These are phyloP conservation scores for Amphirosellinia nigrospora DNA, from an alignment of 495 filamentous ascomycete genomes.

Conservation along the genomic window DNA sequence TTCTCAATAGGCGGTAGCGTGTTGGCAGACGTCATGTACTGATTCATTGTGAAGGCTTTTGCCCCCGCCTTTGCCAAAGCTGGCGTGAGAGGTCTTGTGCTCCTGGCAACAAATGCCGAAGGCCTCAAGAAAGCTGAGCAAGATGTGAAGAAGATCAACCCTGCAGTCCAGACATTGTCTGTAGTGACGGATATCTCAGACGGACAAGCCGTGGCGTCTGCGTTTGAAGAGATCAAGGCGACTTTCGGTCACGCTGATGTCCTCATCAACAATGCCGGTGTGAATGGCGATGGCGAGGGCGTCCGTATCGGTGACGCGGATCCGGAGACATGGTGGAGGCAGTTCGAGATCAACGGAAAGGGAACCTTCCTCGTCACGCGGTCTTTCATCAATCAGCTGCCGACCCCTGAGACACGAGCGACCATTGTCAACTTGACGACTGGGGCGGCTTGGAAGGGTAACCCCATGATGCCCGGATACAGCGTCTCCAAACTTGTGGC, in stretches of 20 bases:
- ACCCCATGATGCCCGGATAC: conserved; percentile 47
- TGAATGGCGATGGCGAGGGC: conserved; percentile 22
- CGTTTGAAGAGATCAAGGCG: conserved; percentile 47
- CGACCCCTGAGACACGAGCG: conserved; percentile 32
- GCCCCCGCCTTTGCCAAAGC: conserved; percentile 50
- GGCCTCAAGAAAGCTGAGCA: conserved; percentile 41
- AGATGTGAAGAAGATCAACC: conserved; percentile 38
- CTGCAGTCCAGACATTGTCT: conserved; percentile 41
- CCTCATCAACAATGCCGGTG: conserved; percentile 53
- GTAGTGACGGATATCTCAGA: conserved; percentile 41
- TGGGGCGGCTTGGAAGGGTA: conserved; percentile 33
- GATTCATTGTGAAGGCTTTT: conserved; percentile 39
- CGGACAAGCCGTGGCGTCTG: conserved; percentile 35
- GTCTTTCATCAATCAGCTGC: conserved; percentile 43
- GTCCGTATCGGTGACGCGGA: conserved; percentile 34
- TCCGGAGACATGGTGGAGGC: conserved; percentile 45
- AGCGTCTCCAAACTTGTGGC: conserved; percentile 45
- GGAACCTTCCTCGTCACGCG: conserved; percentile 49
- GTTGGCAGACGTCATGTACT: neutral
- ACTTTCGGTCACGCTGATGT: conserved; percentile 50
- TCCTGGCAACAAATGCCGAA: conserved; percentile 44
- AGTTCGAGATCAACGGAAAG: conserved; percentile 52
- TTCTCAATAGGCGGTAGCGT: neutral
- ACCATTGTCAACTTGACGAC: conserved; percentile 52
- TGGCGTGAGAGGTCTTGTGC: conserved; percentile 47